Conservation (phyloP, 1,284 basidiomycete genomes). For the Singerocomus inundabilis region DNA sequence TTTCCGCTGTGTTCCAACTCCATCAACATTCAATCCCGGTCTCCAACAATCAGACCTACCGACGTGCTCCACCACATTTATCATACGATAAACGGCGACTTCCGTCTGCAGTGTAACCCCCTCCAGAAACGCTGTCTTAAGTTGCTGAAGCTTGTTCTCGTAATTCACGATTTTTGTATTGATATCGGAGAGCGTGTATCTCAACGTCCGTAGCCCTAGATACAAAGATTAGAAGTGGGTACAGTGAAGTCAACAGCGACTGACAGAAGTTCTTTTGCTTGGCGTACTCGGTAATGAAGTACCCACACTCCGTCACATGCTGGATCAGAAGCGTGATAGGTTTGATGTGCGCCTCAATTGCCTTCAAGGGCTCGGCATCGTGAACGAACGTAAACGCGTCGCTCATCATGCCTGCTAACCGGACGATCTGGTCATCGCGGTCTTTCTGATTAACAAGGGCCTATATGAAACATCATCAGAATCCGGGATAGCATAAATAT, state of each 20-base stretch:
- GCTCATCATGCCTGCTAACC: background rate
- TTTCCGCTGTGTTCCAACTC: background rate
- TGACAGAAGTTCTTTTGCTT: background rate
- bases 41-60: background rate
- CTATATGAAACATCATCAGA: background rate
- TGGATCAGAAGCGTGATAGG: background rate
- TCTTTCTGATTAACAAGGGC: slow-evolving; percentile 1
- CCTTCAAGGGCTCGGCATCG: background rate
- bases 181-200: background rate
- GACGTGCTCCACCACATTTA: background rate
- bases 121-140: background rate
- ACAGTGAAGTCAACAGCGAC: background rate
- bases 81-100: background rate
- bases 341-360: background rate
- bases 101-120: background rate
- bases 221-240: background rate
- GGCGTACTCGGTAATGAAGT: background rate
- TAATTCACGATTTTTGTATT: background rate
- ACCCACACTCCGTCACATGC: background rate
- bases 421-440: background rate
- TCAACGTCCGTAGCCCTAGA: background rate
- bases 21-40: background rate
- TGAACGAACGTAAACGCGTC: background rate
- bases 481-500: background rate
- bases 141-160: background rate